Evolutionary conservation across 768 basidiomycete species (phyloP).

Genomic region (Podaxis rugospora): DNA sequence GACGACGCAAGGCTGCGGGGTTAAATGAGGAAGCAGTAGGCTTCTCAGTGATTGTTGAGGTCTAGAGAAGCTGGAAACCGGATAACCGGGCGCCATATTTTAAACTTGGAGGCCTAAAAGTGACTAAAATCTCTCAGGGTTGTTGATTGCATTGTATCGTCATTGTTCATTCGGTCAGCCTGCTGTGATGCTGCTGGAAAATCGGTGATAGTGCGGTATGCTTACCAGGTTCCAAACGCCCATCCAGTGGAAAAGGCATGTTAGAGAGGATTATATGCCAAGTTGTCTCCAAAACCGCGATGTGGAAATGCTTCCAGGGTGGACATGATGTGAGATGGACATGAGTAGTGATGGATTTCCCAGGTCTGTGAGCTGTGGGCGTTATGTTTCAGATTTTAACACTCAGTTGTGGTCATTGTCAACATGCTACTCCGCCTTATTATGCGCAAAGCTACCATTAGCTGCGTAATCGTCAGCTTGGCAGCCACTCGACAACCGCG

Average conservation of each 20-base stretch:
- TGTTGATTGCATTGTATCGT: not conserved
- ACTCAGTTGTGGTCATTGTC: not conserved
- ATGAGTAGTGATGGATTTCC: conserved; percentile 1
- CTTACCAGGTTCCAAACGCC: not conserved
- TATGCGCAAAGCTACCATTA: not conserved
- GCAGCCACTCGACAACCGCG: not conserved
- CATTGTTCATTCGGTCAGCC: not conserved
- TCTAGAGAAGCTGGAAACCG: conserved; percentile 3
- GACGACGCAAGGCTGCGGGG: conserved; percentile 1
- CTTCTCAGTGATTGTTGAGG: not conserved
- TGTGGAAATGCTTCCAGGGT: not conserved
- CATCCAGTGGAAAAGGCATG: not conserved
- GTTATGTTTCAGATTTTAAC: not conserved
- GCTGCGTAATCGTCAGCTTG: not conserved
- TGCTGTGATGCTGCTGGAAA: not conserved
- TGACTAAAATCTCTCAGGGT: conserved; percentile 8
- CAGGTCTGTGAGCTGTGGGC: not conserved
- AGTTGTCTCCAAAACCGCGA: not conserved
- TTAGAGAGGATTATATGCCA: not conserved
- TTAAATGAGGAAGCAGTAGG: conserved; percentile 7
- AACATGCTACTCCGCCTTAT: not conserved
- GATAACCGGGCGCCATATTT: not conserved
- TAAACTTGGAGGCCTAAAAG: conserved; percentile 4
- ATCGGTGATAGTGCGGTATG: conserved; percentile 1
- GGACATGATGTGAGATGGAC: not conserved